phyloP scores from a whole-genome alignment of 1,284 basidiomycete genomes.

The Ceratorhiza oryzae-sativae region DNA sequence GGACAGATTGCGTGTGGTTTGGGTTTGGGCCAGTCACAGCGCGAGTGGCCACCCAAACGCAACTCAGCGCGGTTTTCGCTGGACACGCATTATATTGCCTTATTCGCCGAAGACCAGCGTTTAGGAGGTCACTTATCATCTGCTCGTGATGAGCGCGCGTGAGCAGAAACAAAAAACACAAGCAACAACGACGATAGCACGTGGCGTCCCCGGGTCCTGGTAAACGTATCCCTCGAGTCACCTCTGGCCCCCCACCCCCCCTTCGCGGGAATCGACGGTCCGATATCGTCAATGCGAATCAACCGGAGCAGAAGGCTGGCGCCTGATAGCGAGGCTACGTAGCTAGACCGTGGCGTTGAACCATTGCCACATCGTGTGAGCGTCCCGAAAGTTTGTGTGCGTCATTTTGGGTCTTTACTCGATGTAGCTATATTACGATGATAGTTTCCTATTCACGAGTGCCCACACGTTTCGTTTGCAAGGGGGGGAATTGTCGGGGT shows the following conservation, averaged over 20 bases:
- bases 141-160: slow-evolving; percentile 5
- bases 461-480: too few species aligned
- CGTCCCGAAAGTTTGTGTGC: not conserved
- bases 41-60: not conserved
- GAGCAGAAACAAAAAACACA: too few species aligned
- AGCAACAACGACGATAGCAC: too few species aligned
- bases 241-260: too few species aligned
- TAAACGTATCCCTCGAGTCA: too few species aligned
- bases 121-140: too few species aligned
- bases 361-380: not conserved
- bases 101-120: too few species aligned
- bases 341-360: not conserved
- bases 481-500: too few species aligned
- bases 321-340: not conserved
- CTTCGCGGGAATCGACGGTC: not conserved
- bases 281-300: not conserved
- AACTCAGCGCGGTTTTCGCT: not conserved
- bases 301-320: not conserved
- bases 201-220: too few species aligned
- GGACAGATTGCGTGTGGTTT: not conserved
- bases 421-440: too few species aligned
- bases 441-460: too few species aligned
- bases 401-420: too few species aligned
- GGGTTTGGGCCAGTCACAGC: not conserved
- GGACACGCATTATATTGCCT: not conserved